phyloP scores from a whole-genome alignment of 2,329 filamentous ascomycete species.

The Cadophora sp. region DNA sequence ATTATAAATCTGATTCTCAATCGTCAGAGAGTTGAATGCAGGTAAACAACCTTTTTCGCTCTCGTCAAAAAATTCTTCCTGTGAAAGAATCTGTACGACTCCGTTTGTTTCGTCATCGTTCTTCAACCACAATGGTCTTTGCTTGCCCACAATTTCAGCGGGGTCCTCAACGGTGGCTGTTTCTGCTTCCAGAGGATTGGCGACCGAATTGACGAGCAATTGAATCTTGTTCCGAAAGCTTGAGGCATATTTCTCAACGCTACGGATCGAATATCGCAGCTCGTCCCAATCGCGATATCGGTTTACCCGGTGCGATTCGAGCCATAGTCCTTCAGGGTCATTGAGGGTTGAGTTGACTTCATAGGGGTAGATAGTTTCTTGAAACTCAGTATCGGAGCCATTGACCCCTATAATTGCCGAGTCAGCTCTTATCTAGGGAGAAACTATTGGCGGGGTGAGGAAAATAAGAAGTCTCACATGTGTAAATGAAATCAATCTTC shows the following conservation, averaged over 20 bases:
- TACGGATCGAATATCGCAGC: conserved; percentile 52
- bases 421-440: not conserved
- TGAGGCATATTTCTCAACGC: conserved; percentile 49
- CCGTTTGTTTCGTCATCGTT: conserved; percentile 42
- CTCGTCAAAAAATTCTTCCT: conserved; percentile 51
- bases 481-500: conserved; percentile 53
- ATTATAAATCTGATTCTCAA: conserved; percentile 52
- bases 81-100: conserved; percentile 47
- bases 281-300: conserved; percentile 54
- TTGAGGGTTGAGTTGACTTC: conserved; percentile 51
- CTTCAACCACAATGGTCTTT: conserved; percentile 49
- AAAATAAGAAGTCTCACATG: conserved; percentile 39
- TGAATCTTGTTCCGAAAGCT: conserved; percentile 52
- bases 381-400: conserved; percentile 49
- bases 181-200: conserved; percentile 25
- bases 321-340: conserved; percentile 49
- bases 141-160: conserved; percentile 40
- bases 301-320: conserved; percentile 50
- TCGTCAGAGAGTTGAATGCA: conserved; percentile 52
- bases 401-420: conserved; percentile 46
- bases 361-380: conserved; percentile 46
- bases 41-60: conserved; percentile 48
- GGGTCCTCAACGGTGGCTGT: conserved; percentile 35
- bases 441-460: not conserved
- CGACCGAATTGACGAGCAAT: conserved; percentile 51